Conservation (phyloP, 208 protist species). For the Crithidia mellificae region DNA sequence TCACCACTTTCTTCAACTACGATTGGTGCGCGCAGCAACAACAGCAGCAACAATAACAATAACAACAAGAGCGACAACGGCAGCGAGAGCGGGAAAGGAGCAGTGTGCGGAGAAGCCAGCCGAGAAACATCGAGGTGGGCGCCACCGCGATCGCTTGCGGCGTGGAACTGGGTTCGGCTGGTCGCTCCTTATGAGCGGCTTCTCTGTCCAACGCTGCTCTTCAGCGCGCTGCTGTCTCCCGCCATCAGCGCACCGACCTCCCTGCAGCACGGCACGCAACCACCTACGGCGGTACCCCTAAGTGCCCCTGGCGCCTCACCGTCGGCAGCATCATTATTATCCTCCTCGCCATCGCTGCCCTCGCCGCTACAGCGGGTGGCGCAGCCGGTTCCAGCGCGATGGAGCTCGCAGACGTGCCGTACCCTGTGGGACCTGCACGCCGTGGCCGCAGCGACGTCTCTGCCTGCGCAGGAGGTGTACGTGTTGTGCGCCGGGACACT, state of each 20-base stretch:
- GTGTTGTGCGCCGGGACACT: constrained; percentile 50
- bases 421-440: constrained; percentile 31
- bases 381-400: constrained; percentile 13
- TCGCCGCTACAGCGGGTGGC: too few species aligned
- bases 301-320: too few species aligned
- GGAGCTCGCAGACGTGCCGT: constrained; percentile 28
- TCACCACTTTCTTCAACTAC: neutral
- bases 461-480: constrained; percentile 54
- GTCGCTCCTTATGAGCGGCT: constrained; percentile 58
- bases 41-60: neutral
- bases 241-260: constrained; percentile 15
- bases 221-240: constrained; percentile 52
- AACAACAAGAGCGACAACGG: neutral
- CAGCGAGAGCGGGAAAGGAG: too few species aligned
- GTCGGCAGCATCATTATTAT: too few species aligned
- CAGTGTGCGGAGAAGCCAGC: neutral
- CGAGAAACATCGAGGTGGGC: neutral
- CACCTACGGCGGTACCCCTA: too few species aligned
- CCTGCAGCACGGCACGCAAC: constrained; percentile 19
- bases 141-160: constrained; percentile 24
- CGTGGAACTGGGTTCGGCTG: constrained; percentile 36
- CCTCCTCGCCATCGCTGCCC: too few species aligned
- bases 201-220: constrained; percentile 62
- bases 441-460: constrained; percentile 38
- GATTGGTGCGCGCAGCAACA: too few species aligned